Percentiles rank a stretch among this genome's conserved stretches.
phyloP scores from a whole-genome alignment of 73 alveolate genomes.

The Stentor roeselii region DNA sequence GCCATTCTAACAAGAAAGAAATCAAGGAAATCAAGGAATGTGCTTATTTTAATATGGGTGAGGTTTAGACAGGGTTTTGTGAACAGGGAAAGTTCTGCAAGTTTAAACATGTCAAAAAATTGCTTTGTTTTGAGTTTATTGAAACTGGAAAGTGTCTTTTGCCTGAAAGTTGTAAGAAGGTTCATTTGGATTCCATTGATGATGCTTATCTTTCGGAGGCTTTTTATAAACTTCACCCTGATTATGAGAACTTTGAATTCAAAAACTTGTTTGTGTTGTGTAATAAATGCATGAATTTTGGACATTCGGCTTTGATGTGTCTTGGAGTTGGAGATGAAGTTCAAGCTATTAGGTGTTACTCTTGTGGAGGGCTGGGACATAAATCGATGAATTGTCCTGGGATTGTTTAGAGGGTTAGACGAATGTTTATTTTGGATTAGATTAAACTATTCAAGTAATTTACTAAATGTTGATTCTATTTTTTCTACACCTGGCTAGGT shows the following conservation, averaged over 20 bases:
- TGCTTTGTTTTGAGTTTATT: background rate
- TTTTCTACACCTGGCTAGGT: background rate
- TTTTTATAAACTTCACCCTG: conserved; percentile 12
- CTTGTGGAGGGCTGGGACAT: conserved; percentile 1
- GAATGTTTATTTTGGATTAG: no score
- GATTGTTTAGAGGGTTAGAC: no score
- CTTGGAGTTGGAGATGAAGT: background rate
- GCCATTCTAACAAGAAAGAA: background rate
- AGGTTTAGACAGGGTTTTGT: background rate
- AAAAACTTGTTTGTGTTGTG: background rate
- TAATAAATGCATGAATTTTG: background rate
- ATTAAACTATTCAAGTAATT: no score
- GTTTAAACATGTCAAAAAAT: background rate
- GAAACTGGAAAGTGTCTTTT: background rate
- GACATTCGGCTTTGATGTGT: background rate
- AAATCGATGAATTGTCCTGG: conserved; percentile 10
- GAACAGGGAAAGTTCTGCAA: conserved; percentile 25
- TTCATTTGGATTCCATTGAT: background rate
- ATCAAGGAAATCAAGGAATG: conserved; percentile 11
- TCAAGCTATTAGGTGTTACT: conserved; percentile 3
- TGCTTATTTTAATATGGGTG: conserved; percentile 3
- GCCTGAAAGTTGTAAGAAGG: background rate
- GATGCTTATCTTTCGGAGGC: conserved; percentile 18
- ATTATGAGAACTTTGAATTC: background rate
- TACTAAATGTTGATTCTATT: background rate